Evolutionary conservation across 2,329 filamentous ascomycete species (phyloP), one percentile per base, ranked within the genome.

Genomic region (Esteya vermicola): DNA sequence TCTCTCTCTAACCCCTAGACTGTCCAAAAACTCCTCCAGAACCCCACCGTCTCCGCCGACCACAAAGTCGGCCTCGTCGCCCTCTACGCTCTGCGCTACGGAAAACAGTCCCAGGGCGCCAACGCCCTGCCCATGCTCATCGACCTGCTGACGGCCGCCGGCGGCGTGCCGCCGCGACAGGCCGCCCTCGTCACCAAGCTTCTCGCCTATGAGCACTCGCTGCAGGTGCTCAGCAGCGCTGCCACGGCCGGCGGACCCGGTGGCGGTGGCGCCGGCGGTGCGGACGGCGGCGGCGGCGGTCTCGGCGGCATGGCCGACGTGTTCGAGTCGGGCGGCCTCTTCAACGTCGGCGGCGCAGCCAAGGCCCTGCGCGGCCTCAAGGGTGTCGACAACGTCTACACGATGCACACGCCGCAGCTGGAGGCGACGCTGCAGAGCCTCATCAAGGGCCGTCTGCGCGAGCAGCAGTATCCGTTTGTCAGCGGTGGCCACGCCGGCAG

Each of bases 341-440:
- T 98, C 59, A n/a, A n/a, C n/a, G 84, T 85, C 1, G 84, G 84
- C 12, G 47, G 47, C 18, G 45, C 27, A 2, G 73, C 85, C 30
- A 85, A 81, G 52, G 78, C 88, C 6, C 86, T 98, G 58, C 94
- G 93, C 54, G 91, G 91, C 0, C 68, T 98, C 13, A 95, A 96
- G 54, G 91, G 91, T 2, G 91, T 98, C 1, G 93, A 98, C 57
- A 98, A 98, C 51, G 91, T 98, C 22, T 98, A 98, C 57, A 98
- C 91, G 0, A 93, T 98, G 57, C 91, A 98, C 58, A 93, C 85
- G 6, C 86, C 93, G 0, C 71, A 85, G 19, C 61, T 98, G 14
- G 88, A 95, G 57, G 73, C 74, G 20, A 96, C 86, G 1, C 63
- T 98, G 16, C 89, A 95, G 55, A 89, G 89, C 51, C 66, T 98